Percentiles rank a stretch among this genome's conserved stretches.
Conservation (phyloP, 805 yeast species). For the Candida ipomoeae region DNA sequence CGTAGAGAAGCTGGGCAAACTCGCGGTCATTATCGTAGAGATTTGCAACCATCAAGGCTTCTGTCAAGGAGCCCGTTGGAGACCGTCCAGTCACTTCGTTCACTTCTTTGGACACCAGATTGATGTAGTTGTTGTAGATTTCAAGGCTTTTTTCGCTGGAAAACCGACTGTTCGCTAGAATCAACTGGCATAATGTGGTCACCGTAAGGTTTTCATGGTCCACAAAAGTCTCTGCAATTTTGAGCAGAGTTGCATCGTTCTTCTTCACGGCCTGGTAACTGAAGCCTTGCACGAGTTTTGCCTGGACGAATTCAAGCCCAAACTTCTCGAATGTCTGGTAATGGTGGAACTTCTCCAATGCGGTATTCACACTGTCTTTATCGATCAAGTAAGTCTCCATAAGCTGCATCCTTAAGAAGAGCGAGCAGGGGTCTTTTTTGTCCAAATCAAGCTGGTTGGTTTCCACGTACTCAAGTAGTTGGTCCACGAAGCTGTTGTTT, state of each 20-base stretch:
- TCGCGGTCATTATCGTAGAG: constrained; percentile 47
- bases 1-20: constrained; percentile 49
- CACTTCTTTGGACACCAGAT: constrained; percentile 27
- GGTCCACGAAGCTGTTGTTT: constrained; percentile 3
- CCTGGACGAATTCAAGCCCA: constrained; percentile 40
- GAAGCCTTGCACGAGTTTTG: constrained; percentile 37
- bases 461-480: constrained; percentile 21
- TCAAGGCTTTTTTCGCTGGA: constrained; percentile 37
- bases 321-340: constrained; percentile 36
- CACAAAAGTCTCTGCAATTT: constrained; percentile 36
- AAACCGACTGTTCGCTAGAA: constrained; percentile 39
- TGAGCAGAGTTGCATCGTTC: constrained; percentile 22
- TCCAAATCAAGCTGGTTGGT: constrained; percentile 22
- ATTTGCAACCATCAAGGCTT: constrained; percentile 42
- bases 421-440: constrained; percentile 23
- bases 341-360: constrained; percentile 36
- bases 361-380: constrained; percentile 24
- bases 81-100: constrained; percentile 33
- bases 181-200: constrained; percentile 35
- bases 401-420: constrained; percentile 28
- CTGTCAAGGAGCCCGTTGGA: constrained; percentile 42
- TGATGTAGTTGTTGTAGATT: constrained; percentile 45
- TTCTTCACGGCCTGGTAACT: constrained; percentile 37
- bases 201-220: constrained; percentile 27
- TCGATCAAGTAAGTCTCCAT: constrained; percentile 33